Base-by-base conservation (phyloP, 257 asterid species). In the Nicotiana tabacum region DNA sequence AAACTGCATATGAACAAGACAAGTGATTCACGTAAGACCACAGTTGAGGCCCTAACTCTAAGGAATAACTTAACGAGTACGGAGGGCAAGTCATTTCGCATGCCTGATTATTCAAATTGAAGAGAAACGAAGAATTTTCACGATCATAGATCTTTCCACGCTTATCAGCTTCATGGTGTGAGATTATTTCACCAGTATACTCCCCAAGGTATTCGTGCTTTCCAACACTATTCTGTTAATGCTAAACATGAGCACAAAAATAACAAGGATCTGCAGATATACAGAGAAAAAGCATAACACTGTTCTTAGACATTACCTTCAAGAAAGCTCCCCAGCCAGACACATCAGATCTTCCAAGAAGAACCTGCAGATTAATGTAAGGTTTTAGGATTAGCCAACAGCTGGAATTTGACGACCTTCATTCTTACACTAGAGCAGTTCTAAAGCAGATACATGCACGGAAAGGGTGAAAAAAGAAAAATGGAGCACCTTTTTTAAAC, bases 261-360 rank as follows among this genome's bases (percentile, higher is more conserved):
- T 6, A 81, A 68, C 61, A 81, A 58, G 32, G 30, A 66, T 46
- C 57, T 35, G 30, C 51, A 66, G 35, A 66, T 24, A 51, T 30
- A 74, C 12, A 74, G 43, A 74, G 61, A 72, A 13, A 72, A 30
- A 15, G 46, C 80, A 74, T 4, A 60, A 76, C 18, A 51, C 46
- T 68, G 56, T 64, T 70, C 84, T 79, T 62, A 29, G 77, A 81
- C 74, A 77, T 69, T 90, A 94, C 99, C 98, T 96, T 94, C 91
- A 96, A 84, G 92, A 96, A 96, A 74, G 99, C 99, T 81, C 99
- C 99, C 98, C 99, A 94, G 78, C 99, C 99, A 88, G 98, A 94
- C 51, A 94, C 85, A 77, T 96, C 97, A 72, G 99, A 96, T 87
- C 93, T 87, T 64, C 99, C 99, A 82, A 96, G 91, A 87, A 94